These are phyloP conservation scores for Alternaria brassicicola DNA, from an alignment of 2,329 filamentous ascomycete species.

Conservation along the genomic window DNA sequence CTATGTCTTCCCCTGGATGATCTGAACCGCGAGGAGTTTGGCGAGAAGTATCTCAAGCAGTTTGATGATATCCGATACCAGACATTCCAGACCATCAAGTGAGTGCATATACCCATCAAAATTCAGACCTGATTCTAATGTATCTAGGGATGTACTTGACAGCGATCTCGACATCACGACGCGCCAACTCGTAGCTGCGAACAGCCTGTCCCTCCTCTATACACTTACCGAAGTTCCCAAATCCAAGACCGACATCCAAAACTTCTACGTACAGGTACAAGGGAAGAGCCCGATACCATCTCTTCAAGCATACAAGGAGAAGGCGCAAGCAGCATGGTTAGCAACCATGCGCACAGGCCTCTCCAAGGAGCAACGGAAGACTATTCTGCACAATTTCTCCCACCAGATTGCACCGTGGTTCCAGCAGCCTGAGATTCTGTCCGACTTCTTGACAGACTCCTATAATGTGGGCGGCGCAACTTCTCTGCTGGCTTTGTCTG, in stretches of 20 bases:
- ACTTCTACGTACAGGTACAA: constrained; percentile 71
- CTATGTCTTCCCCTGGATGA: constrained; percentile 64
- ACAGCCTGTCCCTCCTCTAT: constrained; percentile 67
- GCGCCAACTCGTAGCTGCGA: constrained; percentile 48
- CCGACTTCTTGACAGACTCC: constrained; percentile 96
- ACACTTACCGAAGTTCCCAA: constrained; percentile 73
- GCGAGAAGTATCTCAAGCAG: constrained; percentile 76
- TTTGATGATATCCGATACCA: constrained; percentile 87
- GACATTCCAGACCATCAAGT: constrained; percentile 77
- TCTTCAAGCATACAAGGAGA: constrained; percentile 73
- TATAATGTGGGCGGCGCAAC: constrained; percentile 87
- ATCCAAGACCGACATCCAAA: constrained; percentile 68
- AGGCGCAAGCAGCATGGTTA: constrained; percentile 87
- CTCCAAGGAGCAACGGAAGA: constrained; percentile 76
- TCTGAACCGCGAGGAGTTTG: constrained; percentile 72
- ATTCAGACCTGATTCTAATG: background rate
- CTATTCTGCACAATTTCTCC: constrained; percentile 75
- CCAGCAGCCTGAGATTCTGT: constrained; percentile 81
- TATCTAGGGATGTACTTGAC: constrained; percentile 31
- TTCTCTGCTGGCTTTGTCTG: constrained; percentile 85
- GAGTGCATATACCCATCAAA: constrained; percentile 47
- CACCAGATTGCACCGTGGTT: constrained; percentile 88
- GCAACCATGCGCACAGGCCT: constrained; percentile 72
- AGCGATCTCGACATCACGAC: constrained; percentile 32
- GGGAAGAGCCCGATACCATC: constrained; percentile 67